These are phyloP conservation scores for Crithidia thermophila DNA, from an alignment of 208 protist species.

Conservation along the genomic window DNA sequence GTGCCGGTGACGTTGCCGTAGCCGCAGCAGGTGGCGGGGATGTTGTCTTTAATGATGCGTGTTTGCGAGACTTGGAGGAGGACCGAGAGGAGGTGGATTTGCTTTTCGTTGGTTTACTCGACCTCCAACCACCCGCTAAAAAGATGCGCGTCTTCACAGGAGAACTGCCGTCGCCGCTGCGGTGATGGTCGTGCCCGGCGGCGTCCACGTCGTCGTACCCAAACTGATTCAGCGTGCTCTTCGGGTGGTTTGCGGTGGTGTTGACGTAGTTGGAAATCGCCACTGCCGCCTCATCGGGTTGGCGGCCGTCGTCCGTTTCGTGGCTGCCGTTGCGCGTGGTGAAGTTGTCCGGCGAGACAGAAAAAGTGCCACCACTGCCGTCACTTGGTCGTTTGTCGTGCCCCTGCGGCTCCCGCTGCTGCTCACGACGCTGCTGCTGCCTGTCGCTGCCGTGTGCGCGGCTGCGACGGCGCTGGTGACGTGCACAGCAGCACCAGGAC, in stretches of 20 bases:
- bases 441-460: background rate
- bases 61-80: too few species aligned
- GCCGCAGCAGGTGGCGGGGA: background rate
- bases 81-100: too few species aligned
- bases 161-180: background rate
- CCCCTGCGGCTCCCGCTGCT: background rate
- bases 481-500: conserved; percentile 19
- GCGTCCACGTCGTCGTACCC: background rate
- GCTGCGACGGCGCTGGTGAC: too few species aligned
- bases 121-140: background rate
- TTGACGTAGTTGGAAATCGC: conserved; percentile 11
- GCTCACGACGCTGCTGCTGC: background rate
- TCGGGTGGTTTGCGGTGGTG: background rate
- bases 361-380: background rate
- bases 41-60: background rate
- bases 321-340: conserved; percentile 2
- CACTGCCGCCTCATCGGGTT: background rate
- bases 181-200: background rate
- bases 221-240: background rate
- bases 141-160: background rate
- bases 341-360: conserved; percentile 8
- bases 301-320: background rate
- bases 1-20: background rate
- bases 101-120: background rate
- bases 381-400: background rate